phyloP scores from a whole-genome alignment of 2,329 filamentous ascomycete genomes.

The Botrytis deweyae region DNA sequence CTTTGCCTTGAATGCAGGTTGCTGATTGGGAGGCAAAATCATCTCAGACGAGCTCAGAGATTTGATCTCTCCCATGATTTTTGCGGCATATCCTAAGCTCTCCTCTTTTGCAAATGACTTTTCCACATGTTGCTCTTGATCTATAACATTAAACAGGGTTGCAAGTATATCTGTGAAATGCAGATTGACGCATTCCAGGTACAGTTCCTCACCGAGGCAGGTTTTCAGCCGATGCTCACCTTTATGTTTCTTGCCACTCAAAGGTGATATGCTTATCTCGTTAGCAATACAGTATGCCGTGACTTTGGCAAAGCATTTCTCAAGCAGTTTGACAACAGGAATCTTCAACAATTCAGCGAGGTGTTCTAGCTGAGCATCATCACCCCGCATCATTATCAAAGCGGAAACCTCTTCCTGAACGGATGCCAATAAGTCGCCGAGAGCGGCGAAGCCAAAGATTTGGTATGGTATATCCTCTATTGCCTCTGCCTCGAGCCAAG shows the following conservation, averaged over 20 bases:
- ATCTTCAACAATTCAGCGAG: slow-evolving; percentile 59
- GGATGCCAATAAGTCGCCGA: slow-evolving; percentile 67
- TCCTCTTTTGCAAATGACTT: slow-evolving; percentile 66
- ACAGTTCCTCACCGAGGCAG: slow-evolving; percentile 65
- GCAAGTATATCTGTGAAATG: slow-evolving; percentile 77
- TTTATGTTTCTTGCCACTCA: slow-evolving; percentile 42
- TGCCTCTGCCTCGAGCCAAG: slow-evolving; percentile 72
- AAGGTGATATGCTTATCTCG: slow-evolving; percentile 56
- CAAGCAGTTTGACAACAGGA: slow-evolving; percentile 58
- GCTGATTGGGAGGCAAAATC: slow-evolving; percentile 72
- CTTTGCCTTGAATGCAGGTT: slow-evolving; percentile 80
- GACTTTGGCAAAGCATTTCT: slow-evolving; percentile 70
- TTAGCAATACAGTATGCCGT: slow-evolving; percentile 82
- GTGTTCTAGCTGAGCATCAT: slow-evolving; percentile 60
- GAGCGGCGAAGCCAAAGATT: slow-evolving; percentile 76
- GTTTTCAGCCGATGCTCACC: slow-evolving; percentile 68
- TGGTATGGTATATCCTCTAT: slow-evolving; percentile 74
- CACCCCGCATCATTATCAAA: slow-evolving; percentile 78
- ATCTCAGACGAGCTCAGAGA: slow-evolving; percentile 63
- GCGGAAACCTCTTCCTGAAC: slow-evolving; percentile 76
- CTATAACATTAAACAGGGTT: slow-evolving; percentile 72
- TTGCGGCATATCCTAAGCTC: slow-evolving; percentile 58
- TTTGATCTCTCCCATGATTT: slow-evolving; percentile 69
- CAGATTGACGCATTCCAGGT: slow-evolving; percentile 60
- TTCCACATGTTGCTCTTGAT: slow-evolving; percentile 56